Evolutionary conservation across 768 basidiomycete genomes (phyloP).

Genomic region (Mycena metata): DNA sequence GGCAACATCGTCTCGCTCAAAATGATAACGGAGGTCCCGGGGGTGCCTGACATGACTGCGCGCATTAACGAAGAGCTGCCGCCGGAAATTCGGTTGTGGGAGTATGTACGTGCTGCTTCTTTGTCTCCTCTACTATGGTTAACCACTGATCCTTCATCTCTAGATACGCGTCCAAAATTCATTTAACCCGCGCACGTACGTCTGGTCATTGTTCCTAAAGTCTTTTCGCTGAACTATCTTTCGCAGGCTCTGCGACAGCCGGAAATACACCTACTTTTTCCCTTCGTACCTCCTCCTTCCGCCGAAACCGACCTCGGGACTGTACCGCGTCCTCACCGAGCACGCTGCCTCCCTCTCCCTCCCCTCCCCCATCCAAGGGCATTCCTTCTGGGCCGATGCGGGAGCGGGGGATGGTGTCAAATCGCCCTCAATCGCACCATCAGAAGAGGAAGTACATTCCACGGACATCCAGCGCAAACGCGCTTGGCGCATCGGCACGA

Average conservation of each 20-base stretch:
- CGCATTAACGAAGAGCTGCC: slow-evolving; percentile 92
- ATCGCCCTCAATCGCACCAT: slow-evolving; percentile 46
- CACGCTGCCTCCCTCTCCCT: slow-evolving; percentile 47
- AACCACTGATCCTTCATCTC: background rate
- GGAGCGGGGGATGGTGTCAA: slow-evolving; percentile 22
- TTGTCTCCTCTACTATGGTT: background rate
- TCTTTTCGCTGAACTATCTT: slow-evolving; percentile 10
- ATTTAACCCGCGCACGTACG: slow-evolving; percentile 83
- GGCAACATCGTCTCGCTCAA: slow-evolving; percentile 95
- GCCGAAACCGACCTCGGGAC: slow-evolving; percentile 81
- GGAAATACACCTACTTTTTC: slow-evolving; percentile 98
- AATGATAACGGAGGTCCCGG: slow-evolving; percentile 84
- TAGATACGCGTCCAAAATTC: slow-evolving; percentile 83
- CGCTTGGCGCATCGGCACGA: slow-evolving; percentile 72
- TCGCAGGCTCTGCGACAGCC: slow-evolving; percentile 88
- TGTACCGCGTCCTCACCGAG: slow-evolving; percentile 61
- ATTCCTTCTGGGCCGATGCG: slow-evolving; percentile 74
- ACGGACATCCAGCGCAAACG: slow-evolving; percentile 75
- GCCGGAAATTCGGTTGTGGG: slow-evolving; percentile 93
- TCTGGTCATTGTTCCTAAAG: slow-evolving; percentile 27
- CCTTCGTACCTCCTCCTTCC: slow-evolving; percentile 94
- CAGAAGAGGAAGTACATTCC: slow-evolving; percentile 56
- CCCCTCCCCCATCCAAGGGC: slow-evolving; percentile 41
- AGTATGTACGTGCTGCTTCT: slow-evolving; percentile 68
- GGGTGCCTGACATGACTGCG: slow-evolving; percentile 74